A percentile compares a stretch with the other conserved stretches of the same genome.
These are phyloP conservation scores for Chytriomyces sp. DNA, from an alignment of 192 early-diverging fungal genomes.

Conservation along the genomic window DNA sequence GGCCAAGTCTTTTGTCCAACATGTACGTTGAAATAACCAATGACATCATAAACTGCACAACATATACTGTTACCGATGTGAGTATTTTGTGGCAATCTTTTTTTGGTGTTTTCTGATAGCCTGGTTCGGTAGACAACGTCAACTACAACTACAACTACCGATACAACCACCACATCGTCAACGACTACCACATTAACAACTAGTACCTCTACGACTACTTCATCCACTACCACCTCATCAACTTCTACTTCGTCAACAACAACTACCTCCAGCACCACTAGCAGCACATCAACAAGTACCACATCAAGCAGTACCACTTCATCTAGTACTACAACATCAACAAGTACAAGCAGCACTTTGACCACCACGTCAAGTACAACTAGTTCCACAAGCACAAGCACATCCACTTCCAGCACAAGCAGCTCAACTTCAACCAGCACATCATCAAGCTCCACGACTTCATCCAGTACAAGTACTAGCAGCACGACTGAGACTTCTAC, in stretches of 20 bases:
- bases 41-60: constrained; percentile 41
- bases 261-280: too few species aligned
- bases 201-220: constrained; percentile 15
- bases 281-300: too few species aligned
- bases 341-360: not conserved
- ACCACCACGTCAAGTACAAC: not conserved
- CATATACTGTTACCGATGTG: constrained; percentile 1
- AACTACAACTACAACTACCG: constrained; percentile 16
- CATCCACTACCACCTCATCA: constrained; percentile 13
- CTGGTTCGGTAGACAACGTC: constrained; percentile 6
- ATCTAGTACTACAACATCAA: too few species aligned
- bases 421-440: too few species aligned
- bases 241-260: constrained; percentile 11
- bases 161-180: constrained; percentile 9
- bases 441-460: too few species aligned
- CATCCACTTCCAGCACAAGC: too few species aligned
- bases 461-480: too few species aligned
- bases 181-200: not conserved
- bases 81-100: too few species aligned
- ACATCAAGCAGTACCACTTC: too few species aligned
- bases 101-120: not conserved
- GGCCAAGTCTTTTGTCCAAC: constrained; percentile 28
- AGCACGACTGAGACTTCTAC: too few species aligned
- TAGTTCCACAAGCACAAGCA: not conserved
- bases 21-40: constrained; percentile 43